These are phyloP conservation scores for Cupressus sempervirens DNA, from an alignment of 75 land plant genomes.

Conservation along the genomic window DNA sequence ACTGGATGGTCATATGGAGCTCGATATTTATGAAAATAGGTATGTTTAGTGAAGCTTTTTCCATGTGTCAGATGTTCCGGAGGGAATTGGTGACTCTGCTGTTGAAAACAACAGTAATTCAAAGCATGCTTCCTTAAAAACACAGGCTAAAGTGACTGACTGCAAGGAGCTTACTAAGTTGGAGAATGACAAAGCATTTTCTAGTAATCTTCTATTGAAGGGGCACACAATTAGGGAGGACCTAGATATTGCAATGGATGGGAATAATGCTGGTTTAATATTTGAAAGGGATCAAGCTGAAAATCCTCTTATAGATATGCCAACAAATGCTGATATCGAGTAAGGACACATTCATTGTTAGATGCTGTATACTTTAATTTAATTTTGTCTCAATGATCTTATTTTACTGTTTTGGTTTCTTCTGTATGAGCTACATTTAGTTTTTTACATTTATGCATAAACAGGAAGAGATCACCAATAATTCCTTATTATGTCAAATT, in stretches of 20 bases:
- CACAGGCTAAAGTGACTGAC: constrained; percentile 1
- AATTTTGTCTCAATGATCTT: background rate
- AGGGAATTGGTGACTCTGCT: constrained; percentile 4
- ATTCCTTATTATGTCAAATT: background rate
- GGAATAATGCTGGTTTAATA: background rate
- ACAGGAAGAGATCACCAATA: background rate
- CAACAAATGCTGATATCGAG: constrained; percentile 1
- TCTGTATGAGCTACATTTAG: background rate
- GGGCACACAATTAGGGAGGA: background rate
- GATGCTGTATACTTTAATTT: background rate
- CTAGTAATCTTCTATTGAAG: background rate
- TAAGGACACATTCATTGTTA: background rate
- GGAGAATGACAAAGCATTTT: background rate
- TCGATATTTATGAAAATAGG: constrained; percentile 6
- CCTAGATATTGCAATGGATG: background rate
- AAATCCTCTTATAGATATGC: background rate
- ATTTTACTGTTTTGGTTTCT: background rate
- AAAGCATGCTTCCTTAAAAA: constrained; percentile 8
- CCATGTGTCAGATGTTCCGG: constrained; percentile 8
- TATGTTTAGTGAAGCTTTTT: constrained; percentile 1
- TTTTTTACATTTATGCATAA: background rate
- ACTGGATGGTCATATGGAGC: background rate
- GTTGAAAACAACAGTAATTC: constrained; percentile 12
- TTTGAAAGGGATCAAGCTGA: constrained; percentile 1
- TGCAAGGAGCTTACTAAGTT: background rate